phyloP scores from a whole-genome alignment of 257 asterid genomes.

The Solanum paucissectum region DNA sequence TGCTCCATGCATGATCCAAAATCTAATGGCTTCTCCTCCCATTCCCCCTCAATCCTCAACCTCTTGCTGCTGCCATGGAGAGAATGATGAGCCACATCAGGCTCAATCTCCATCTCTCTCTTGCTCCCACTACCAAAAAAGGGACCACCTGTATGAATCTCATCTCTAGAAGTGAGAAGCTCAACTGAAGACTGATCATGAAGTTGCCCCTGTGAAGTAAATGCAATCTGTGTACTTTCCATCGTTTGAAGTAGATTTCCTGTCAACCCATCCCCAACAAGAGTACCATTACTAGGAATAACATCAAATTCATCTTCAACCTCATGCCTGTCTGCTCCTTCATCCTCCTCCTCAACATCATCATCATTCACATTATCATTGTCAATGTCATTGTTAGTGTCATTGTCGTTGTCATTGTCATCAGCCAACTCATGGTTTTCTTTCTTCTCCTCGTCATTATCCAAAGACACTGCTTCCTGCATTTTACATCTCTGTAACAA shows the following conservation, averaged over 20 bases:
- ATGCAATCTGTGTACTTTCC: conserved; percentile 36
- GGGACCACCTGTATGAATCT: conserved; percentile 26
- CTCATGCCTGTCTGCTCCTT: conserved; percentile 30
- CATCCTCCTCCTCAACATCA: conserved; percentile 16
- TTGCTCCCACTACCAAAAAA: conserved; percentile 41
- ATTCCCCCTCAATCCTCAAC: conserved; percentile 36
- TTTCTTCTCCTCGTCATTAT: conserved; percentile 8
- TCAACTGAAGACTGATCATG: conserved; percentile 31
- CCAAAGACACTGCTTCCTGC: conserved; percentile 18
- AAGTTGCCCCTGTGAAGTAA: conserved; percentile 40
- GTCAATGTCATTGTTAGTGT: not conserved
- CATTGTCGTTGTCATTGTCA: not conserved
- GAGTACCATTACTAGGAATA: conserved; percentile 22
- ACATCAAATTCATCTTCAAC: conserved; percentile 26
- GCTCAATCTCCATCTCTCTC: conserved; percentile 53
- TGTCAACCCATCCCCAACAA: conserved; percentile 44
- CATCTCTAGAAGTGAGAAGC: conserved; percentile 18
- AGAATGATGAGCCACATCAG: conserved; percentile 20
- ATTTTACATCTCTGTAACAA: conserved; percentile 39
- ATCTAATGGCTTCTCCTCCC: conserved; percentile 42
- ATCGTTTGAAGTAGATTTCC: conserved; percentile 59
- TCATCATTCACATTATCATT: conserved; percentile 5
- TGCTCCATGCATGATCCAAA: conserved; percentile 52
- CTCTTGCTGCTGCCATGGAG: conserved; percentile 45
- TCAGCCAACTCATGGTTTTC: conserved; percentile 9